Evolutionary conservation across 116 monocot species (phyloP).

Genomic region (Zostera marina): DNA sequence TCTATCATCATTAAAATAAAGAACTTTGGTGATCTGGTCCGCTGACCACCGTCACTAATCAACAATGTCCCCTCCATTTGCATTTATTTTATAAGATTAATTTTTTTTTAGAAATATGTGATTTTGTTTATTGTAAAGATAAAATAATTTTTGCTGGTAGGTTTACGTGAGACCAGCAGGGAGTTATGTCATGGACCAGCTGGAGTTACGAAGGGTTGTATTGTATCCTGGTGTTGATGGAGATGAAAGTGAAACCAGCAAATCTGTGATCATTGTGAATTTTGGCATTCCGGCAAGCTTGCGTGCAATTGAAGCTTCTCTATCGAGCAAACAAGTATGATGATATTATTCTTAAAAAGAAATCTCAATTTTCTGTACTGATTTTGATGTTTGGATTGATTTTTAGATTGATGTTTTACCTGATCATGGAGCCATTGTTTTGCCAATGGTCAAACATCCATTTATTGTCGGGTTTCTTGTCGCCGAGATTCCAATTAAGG

Average conservation of each 20-base stretch:
- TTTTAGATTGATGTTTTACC: slow-evolving; percentile 49
- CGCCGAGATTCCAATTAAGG: slow-evolving; percentile 53
- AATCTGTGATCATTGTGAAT: slow-evolving; percentile 55
- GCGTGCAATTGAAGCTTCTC: slow-evolving; percentile 48
- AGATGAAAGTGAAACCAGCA: slow-evolving; percentile 24
- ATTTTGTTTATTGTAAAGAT: not conserved
- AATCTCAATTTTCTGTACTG: not conserved
- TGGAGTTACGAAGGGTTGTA: slow-evolving; percentile 56
- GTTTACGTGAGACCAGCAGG: slow-evolving; percentile 95
- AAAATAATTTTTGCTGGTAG: slow-evolving; percentile 13
- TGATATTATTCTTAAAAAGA: not conserved
- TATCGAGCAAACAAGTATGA: slow-evolving; percentile 60
- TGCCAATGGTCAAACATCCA: slow-evolving; percentile 91
- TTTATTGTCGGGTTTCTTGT: slow-evolving; percentile 94
- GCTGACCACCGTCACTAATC: no score
- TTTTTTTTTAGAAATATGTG: not conserved
- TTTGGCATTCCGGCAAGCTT: slow-evolving; percentile 59
- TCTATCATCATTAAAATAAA: no score
- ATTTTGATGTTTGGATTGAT: not conserved
- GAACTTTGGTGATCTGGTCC: no score
- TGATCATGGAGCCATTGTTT: slow-evolving; percentile 59
- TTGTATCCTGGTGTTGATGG: slow-evolving; percentile 35
- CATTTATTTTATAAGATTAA: no score
- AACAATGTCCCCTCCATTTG: no score
- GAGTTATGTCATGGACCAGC: slow-evolving; percentile 88